Evolutionary conservation across 805 yeast species (phyloP).

Genomic region (Nadsonia fulvescens): DNA sequence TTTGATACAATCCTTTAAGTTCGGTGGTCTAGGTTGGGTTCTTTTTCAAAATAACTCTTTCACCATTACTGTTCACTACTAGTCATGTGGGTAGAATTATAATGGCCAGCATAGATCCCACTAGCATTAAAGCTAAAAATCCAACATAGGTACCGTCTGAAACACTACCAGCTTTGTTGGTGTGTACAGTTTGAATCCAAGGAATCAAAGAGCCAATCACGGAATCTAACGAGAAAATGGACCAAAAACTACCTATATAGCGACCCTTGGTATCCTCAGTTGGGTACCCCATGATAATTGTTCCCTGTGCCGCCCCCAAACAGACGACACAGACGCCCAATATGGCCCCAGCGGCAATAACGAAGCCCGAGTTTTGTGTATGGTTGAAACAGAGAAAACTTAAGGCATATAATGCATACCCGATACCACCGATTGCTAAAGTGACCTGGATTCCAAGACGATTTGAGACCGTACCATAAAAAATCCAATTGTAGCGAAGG

Average conservation of each 20-base stretch:
- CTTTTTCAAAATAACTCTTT: constrained; percentile 27
- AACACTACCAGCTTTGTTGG: constrained; percentile 16
- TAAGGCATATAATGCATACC: constrained; percentile 29
- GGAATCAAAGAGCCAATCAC: constrained; percentile 43
- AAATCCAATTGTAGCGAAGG: constrained; percentile 41
- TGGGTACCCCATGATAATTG: constrained; percentile 40
- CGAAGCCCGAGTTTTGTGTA: constrained; percentile 30
- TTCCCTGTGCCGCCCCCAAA: constrained; percentile 44
- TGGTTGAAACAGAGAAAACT: constrained; percentile 28
- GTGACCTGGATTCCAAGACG: constrained; percentile 26
- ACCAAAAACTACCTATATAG: constrained; percentile 39
- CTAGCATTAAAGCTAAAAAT: constrained; percentile 31
- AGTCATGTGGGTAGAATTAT: constrained; percentile 30
- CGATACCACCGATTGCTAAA: constrained; percentile 27
- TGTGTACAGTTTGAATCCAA: constrained; percentile 31
- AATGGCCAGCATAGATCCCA: constrained; percentile 28
- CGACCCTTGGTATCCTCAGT: constrained; percentile 34
- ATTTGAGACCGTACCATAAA: constrained; percentile 39
- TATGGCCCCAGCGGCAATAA: constrained; percentile 37
- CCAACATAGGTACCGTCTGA: constrained; percentile 36
- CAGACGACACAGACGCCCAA: constrained; percentile 37
- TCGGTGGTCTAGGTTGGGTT: constrained; percentile 31
- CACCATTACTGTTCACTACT: constrained; percentile 33
- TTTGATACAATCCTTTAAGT: constrained; percentile 22
- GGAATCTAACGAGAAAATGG: constrained; percentile 42